These are phyloP conservation scores for Purpureocillium takamizusanense DNA, from an alignment of 2,329 filamentous ascomycete genomes.

Conservation along the genomic window DNA sequence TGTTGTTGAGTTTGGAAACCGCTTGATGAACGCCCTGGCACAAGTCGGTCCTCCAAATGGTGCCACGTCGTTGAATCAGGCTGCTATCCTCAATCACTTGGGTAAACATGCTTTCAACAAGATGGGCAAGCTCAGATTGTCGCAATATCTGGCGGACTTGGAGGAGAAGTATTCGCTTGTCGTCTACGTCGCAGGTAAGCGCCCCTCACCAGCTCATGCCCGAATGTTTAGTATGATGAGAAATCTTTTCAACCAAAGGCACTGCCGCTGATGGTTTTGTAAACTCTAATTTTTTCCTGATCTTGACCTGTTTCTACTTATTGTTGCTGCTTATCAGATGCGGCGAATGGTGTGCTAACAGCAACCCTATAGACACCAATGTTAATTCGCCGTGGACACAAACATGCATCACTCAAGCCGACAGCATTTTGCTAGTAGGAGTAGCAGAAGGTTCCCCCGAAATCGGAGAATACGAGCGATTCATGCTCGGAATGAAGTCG, in stretches of 20 bases:
- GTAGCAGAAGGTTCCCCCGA: slow-evolving; percentile 81
- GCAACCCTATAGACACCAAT: slow-evolving; percentile 63
- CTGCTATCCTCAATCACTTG: slow-evolving; percentile 87
- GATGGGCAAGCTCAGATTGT: slow-evolving; percentile 93
- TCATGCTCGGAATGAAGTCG: slow-evolving; percentile 93
- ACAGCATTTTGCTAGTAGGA: slow-evolving; percentile 89
- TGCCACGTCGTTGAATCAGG: slow-evolving; percentile 85
- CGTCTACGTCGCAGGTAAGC: slow-evolving; percentile 76
- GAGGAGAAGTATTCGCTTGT: slow-evolving; percentile 97
- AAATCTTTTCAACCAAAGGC: slow-evolving; percentile 38
- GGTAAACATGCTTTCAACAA: slow-evolving; percentile 93
- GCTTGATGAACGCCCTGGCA: slow-evolving; percentile 75
- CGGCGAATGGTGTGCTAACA: slow-evolving; percentile 2
- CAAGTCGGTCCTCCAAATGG: slow-evolving; percentile 87
- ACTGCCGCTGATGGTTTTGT: slow-evolving; percentile 44
- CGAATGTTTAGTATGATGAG: slow-evolving; percentile 37
- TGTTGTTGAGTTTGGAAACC: slow-evolving; percentile 88
- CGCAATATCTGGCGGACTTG: slow-evolving; percentile 90
- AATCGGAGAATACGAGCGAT: slow-evolving; percentile 94
- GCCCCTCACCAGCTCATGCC: neutral
- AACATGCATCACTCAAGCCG: slow-evolving; percentile 92
- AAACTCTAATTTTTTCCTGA: slow-evolving; percentile 66
- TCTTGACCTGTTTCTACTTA: slow-evolving; percentile 3
- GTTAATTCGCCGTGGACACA: slow-evolving; percentile 98
- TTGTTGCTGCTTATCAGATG: slow-evolving; percentile 4